Evolutionary conservation across 148 eudicot genomes (phyloP).

Genomic region (Persicaria maculosa): DNA sequence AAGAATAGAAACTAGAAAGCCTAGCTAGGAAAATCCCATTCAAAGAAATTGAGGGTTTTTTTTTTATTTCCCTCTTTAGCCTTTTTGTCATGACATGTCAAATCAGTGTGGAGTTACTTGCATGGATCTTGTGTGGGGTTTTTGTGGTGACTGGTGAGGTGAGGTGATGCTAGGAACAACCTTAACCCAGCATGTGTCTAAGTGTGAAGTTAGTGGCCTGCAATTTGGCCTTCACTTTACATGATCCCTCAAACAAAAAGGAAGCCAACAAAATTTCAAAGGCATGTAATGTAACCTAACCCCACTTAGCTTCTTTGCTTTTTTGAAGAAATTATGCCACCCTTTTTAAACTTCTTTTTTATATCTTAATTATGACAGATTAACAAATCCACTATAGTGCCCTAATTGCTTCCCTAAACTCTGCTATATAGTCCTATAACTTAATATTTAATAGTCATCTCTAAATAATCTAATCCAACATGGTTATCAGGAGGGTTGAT

Average conservation of each 20-base stretch:
- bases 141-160: neutral
- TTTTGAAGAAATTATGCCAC: conserved; percentile 4
- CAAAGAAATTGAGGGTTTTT: neutral
- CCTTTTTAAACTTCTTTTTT: conserved; percentile 3
- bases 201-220: conserved; percentile 14
- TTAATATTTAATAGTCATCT: too few species aligned
- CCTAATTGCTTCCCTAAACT: neutral
- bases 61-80: neutral
- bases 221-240: conserved; percentile 3
- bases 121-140: conserved; percentile 8
- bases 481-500: too few species aligned
- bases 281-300: conserved; percentile 8
- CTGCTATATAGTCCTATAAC: too few species aligned
- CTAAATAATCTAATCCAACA: too few species aligned
- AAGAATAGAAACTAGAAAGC: neutral
- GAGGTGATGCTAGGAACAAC: neutral
- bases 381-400: conserved; percentile 8
- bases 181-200: conserved; percentile 7
- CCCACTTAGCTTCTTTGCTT: conserved; percentile 10
- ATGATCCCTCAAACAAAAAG: conserved; percentile 13
- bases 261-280: conserved; percentile 10
- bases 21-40: neutral
- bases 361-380: conserved; percentile 9
- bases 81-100: conserved; percentile 9
- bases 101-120: conserved; percentile 11